Percentiles rank a stretch among this genome's conserved stretches.
These are phyloP conservation scores for Pyrenophora teres DNA, from an alignment of 2,329 filamentous ascomycete species.

Conservation along the genomic window DNA sequence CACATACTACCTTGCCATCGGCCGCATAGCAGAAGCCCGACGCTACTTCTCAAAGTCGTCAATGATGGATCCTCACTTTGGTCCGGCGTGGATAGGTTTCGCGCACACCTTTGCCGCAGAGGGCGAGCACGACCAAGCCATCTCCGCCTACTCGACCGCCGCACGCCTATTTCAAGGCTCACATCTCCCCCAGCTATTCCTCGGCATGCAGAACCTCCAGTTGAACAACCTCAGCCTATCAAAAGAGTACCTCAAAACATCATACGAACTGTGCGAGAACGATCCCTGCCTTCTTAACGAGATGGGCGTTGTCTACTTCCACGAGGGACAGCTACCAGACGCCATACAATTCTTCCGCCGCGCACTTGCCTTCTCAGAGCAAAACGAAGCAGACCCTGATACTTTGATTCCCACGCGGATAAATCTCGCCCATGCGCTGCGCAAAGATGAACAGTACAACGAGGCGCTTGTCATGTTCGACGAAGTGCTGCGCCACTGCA, in stretches of 20 bases:
- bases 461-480: constrained; percentile 82
- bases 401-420: constrained; percentile 84
- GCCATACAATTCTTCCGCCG: constrained; percentile 78
- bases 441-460: constrained; percentile 70
- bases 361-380: constrained; percentile 75
- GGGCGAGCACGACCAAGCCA: constrained; percentile 96
- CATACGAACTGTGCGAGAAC: constrained; percentile 78
- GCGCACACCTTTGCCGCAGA: constrained; percentile 98
- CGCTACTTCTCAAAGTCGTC: constrained; percentile 94
- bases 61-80: constrained; percentile 97
- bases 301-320: constrained; percentile 93
- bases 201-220: constrained; percentile 98
- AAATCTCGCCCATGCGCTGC: constrained; percentile 87
- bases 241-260: constrained; percentile 90
- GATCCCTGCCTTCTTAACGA: constrained; percentile 94
- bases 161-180: constrained; percentile 95
- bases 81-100: constrained; percentile 97
- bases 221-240: constrained; percentile 93
- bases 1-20: constrained; percentile 89
- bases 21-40: constrained; percentile 88
- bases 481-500: constrained; percentile 80
- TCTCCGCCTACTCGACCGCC: constrained; percentile 95
- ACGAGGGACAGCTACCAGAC: constrained; percentile 77
- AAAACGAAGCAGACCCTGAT: constrained; percentile 79
- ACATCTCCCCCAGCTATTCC: constrained; percentile 90